Evolutionary conservation across 2,329 filamentous ascomycete species (phyloP).

Genomic region (Diaporthe sp.): DNA sequence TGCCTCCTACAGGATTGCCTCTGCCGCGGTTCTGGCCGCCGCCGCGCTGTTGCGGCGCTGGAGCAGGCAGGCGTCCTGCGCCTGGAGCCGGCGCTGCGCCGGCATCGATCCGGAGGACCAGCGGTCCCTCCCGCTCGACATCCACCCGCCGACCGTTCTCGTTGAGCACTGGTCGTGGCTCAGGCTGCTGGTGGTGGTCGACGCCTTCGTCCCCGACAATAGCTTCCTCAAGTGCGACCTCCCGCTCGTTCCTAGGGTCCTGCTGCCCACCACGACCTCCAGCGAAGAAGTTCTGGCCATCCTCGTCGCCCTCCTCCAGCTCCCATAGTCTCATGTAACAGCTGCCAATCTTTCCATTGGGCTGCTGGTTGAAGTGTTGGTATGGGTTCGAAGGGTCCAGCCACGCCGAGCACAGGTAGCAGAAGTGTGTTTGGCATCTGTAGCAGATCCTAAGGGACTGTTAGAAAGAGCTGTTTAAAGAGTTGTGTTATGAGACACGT

Average conservation of each 20-base stretch:
- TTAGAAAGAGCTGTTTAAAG: background rate
- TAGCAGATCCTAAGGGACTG: constrained; percentile 71
- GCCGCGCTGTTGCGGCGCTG: constrained; percentile 37
- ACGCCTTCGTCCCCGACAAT: constrained; percentile 42
- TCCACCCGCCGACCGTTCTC: constrained; percentile 48
- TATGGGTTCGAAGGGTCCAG: constrained; percentile 86
- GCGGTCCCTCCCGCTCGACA: constrained; percentile 66
- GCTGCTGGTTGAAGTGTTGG: constrained; percentile 81
- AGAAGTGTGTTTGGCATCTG: constrained; percentile 91
- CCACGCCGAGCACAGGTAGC: constrained; percentile 93
- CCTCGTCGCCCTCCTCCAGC: constrained; percentile 79
- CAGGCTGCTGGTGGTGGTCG: constrained; percentile 19
- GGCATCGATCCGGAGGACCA: constrained; percentile 64
- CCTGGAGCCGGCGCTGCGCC: constrained; percentile 44
- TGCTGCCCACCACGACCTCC: constrained; percentile 47
- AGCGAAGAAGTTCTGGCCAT: constrained; percentile 43
- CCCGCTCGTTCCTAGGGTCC: constrained; percentile 39
- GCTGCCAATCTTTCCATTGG: constrained; percentile 60
- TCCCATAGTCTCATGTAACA: constrained; percentile 95
- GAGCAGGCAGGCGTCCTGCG: constrained; percentile 43
- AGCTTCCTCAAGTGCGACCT: constrained; percentile 35
- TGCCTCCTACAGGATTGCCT: constrained; percentile 34
- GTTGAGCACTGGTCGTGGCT: constrained; percentile 32
- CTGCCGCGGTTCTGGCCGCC: constrained; percentile 37
- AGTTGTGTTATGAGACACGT: background rate